A percentile compares a stretch with the other conserved stretches of the same genome.
Conservation (phyloP, 495 filamentous ascomycete species). For the Aspergillus nidulans region DNA sequence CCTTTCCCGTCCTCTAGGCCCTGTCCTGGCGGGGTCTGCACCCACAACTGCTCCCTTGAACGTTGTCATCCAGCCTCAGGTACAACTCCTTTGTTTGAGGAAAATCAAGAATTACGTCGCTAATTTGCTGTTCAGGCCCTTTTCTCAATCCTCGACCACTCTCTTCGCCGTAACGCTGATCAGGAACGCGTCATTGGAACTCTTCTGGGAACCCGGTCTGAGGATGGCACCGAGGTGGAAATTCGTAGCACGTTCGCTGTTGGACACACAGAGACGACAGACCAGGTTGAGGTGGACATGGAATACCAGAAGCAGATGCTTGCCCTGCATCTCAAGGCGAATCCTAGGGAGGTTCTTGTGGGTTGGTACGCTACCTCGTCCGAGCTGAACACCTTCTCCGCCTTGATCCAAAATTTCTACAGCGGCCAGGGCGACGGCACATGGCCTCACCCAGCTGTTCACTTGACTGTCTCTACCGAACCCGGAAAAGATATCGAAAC, state of each 20-base stretch:
- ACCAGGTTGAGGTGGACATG: conserved; percentile 99
- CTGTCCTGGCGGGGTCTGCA: conserved; percentile 69
- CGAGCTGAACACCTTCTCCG: conserved; percentile 95
- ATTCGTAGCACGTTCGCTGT: conserved; percentile 95
- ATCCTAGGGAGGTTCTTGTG: conserved; percentile 87
- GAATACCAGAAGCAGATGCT: conserved; percentile 99
- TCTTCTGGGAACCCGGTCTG: conserved; percentile 82
- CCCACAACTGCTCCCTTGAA: conserved; percentile 82
- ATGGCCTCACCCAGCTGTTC: conserved; percentile 91
- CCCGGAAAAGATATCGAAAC: conserved; percentile 80
- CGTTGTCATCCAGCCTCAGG: conserved; percentile 93
- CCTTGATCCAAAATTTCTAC: conserved; percentile 99
- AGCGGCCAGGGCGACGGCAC: conserved; percentile 93
- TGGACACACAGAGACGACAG: conserved; percentile 93
- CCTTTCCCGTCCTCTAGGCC: conserved; percentile 85
- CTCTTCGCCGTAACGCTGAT: conserved; percentile 79
- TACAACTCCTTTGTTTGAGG: conserved; percentile 31
- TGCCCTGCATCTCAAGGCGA: conserved; percentile 83
- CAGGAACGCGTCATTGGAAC: conserved; percentile 96
- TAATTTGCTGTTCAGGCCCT: conserved; percentile 58
- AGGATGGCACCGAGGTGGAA: conserved; percentile 94
- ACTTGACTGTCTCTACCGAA: conserved; percentile 88
- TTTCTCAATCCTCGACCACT: conserved; percentile 96
- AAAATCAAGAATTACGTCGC: background rate
- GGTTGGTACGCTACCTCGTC: conserved; percentile 97